phyloP scores from a whole-genome alignment of 2,329 filamentous ascomycete genomes.

The Monosporascus sp. region DNA sequence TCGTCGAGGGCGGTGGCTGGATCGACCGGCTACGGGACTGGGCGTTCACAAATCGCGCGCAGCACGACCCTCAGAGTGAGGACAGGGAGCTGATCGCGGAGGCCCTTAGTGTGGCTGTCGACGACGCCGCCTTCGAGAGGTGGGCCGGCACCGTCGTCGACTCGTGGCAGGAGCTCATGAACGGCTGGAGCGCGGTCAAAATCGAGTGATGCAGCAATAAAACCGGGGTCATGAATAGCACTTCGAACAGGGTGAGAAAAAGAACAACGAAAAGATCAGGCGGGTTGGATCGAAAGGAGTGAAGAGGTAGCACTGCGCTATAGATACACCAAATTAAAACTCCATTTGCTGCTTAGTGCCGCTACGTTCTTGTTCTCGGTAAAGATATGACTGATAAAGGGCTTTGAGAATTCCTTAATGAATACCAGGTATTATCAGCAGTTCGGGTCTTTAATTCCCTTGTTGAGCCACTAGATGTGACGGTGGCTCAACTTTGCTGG shows the following conservation, averaged over 20 bases:
- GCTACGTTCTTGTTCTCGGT: no score
- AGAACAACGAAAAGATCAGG: no score
- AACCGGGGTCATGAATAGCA: background rate
- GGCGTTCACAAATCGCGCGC: constrained; percentile 19
- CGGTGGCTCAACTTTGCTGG: no score
- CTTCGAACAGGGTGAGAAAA: background rate
- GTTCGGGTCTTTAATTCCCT: no score
- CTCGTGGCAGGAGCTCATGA: constrained; percentile 33
- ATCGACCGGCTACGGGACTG: constrained; percentile 30
- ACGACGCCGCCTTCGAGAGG: constrained; percentile 25
- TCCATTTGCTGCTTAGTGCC: no score
- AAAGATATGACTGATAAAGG: no score
- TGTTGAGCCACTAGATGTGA: no score
- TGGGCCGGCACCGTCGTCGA: constrained; percentile 31
- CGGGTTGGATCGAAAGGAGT: no score
- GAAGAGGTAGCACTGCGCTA: no score
- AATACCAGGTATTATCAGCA: no score
- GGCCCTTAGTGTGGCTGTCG: constrained; percentile 18
- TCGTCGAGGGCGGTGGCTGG: constrained; percentile 29
- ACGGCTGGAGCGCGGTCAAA: constrained; percentile 30
- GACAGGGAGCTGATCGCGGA: constrained; percentile 9
- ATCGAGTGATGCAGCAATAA: constrained; percentile 23
- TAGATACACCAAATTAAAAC: no score
- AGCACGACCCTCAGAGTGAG: constrained; percentile 1
- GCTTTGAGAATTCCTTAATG: no score